Conservation (phyloP, 768 basidiomycete genomes). For the Hemileccinum impolitum region DNA sequence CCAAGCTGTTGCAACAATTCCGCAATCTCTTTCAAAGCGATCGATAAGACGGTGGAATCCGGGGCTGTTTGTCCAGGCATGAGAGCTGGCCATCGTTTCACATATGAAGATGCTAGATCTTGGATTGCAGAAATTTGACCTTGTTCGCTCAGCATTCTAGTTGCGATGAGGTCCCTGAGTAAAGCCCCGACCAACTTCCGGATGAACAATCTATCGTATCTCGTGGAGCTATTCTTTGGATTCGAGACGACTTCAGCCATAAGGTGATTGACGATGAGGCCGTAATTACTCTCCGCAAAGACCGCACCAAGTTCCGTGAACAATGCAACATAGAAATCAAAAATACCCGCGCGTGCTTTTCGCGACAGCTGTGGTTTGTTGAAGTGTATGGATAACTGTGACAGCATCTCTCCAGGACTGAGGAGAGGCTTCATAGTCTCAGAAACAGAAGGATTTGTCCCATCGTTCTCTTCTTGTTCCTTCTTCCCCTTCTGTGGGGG, state of each 20-base stretch:
- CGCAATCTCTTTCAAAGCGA: conserved; percentile 80
- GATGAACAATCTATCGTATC: conserved; percentile 73
- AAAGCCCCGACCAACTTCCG: conserved; percentile 74
- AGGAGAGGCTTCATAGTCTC: conserved; percentile 68
- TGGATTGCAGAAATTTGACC: conserved; percentile 90
- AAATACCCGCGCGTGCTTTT: conserved; percentile 76
- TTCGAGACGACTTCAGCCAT: conserved; percentile 71
- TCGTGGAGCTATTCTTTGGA: conserved; percentile 48
- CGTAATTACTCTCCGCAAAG: conserved; percentile 83
- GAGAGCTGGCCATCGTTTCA: conserved; percentile 91
- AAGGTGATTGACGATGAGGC: conserved; percentile 73
- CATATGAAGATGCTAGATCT: conserved; percentile 75
- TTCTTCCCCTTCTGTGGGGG: conserved; percentile 59
- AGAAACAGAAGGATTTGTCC: conserved; percentile 40
- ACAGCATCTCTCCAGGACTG: conserved; percentile 75
- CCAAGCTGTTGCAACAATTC: conserved; percentile 86
- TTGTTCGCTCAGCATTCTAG: conserved; percentile 87
- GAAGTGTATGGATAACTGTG: conserved; percentile 74
- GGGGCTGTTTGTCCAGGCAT: conserved; percentile 83
- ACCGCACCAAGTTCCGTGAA: conserved; percentile 68
- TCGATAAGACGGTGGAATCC: conserved; percentile 58
- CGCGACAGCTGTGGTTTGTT: conserved; percentile 69
- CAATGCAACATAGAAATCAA: conserved; percentile 83
- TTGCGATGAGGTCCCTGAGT: conserved; percentile 82
- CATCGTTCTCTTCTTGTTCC: conserved; percentile 58